Base-by-base conservation (phyloP, 2,329 filamentous ascomycete genomes). In the Malbranchea cinnamomea region DNA sequence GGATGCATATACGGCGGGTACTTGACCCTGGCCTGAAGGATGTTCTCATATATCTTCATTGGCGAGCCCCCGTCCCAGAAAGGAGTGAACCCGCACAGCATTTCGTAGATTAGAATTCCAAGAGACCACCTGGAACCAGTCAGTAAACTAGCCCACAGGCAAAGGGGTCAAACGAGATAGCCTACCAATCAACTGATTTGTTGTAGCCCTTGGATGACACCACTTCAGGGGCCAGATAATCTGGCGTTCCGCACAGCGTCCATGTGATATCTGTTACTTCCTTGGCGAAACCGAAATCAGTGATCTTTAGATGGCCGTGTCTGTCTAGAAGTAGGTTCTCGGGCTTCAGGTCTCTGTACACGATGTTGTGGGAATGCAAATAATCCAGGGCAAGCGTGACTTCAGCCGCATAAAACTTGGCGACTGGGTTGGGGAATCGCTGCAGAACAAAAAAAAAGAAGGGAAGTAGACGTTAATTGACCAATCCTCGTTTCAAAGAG, bases 181-280 rank as follows among this genome's bases (percentile, higher is more conserved):
- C 80, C 62, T 62, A 94, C 89, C 89, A 98, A 54, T 98, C 89
- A 11, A 98, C 89, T 23, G 87, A 94, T 57, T 95, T 98, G 65
- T 98, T 98, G 65, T 98, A 98, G 31, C 89, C 89, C 60, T 95
- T 95, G 55, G 87, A 94, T 36, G 84, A 85, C n/a, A 98, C 89
- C 9, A 98, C 89, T 59, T 98, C 89, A 0, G 89, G 89, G 1
- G 89, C 89, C 20, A 98, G 71, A 53, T 98, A 98, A 57, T 98
- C 89, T 5, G 89, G 89, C 8, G 89, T 98, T 37, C 89, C 89
- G 52, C 89, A 98, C 23, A 98, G 68, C 15, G 89, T 98, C 89
- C 89, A 98, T 23, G 89, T 98, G 59, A 95, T 95, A 65, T 98
- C 89, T 10, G 85, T 85, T 15, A 98, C 89, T 43, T 85, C 82